Percentiles rank a stretch among this genome's conserved stretches.
Evolutionary conservation across 2,329 filamentous ascomycete genomes (phyloP).

Genomic region (Trichoderma sp.): DNA sequence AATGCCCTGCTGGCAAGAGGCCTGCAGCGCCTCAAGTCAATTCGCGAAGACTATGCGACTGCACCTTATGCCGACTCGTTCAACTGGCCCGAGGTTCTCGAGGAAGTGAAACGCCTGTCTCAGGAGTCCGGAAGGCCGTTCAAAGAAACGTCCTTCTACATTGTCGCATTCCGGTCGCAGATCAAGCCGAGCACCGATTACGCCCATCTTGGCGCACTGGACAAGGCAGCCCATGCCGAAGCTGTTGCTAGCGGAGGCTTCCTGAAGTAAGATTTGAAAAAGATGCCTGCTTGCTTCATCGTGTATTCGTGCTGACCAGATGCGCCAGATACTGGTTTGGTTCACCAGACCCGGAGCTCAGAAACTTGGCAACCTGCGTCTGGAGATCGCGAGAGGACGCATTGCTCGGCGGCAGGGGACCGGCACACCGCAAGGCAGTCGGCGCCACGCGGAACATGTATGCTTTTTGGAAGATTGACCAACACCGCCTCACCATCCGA

Average conservation of each 20-base stretch:
- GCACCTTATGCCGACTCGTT: slow-evolving; percentile 72
- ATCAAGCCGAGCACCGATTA: slow-evolving; percentile 69
- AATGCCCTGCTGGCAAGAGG: slow-evolving; percentile 72
- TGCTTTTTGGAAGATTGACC: slow-evolving; percentile 70
- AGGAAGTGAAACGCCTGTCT: slow-evolving; percentile 57
- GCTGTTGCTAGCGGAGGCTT: slow-evolving; percentile 78
- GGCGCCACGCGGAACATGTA: slow-evolving; percentile 64
- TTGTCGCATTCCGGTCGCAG: slow-evolving; percentile 79
- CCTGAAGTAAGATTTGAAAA: slow-evolving; percentile 61
- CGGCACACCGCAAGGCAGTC: slow-evolving; percentile 66
- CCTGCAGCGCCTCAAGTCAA: slow-evolving; percentile 63
- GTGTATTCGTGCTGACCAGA: slow-evolving; percentile 30
- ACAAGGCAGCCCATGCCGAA: slow-evolving; percentile 78
- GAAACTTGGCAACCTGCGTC: slow-evolving; percentile 80
- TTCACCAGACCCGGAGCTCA: slow-evolving; percentile 64
- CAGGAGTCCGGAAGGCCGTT: slow-evolving; percentile 53
- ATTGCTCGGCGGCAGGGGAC: slow-evolving; percentile 59
- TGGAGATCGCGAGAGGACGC: slow-evolving; percentile 65
- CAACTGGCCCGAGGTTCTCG: slow-evolving; percentile 71
- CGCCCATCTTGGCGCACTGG: slow-evolving; percentile 69
- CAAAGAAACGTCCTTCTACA: slow-evolving; percentile 70
- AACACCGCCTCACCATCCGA: slow-evolving; percentile 67
- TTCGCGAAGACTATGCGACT: slow-evolving; percentile 73
- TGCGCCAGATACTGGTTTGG: slow-evolving; percentile 83
- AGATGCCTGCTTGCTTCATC: slow-evolving; percentile 33